A percentile compares a stretch with the other conserved stretches of the same genome.
phyloP scores from a whole-genome alignment of 2,329 filamentous ascomycete species.

The Colletotrichum orchidophilum region DNA sequence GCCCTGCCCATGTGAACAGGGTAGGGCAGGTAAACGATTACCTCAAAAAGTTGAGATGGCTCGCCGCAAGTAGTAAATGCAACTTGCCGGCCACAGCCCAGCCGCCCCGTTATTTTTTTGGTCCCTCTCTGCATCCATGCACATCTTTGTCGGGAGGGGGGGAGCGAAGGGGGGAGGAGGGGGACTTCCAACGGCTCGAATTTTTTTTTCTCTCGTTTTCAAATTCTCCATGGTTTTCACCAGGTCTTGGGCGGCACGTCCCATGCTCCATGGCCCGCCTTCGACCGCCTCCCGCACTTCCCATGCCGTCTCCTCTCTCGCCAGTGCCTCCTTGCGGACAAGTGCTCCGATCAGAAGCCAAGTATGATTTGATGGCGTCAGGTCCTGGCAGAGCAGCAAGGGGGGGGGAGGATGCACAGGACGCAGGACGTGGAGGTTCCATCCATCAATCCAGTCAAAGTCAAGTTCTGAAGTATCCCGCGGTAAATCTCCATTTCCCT shows the following conservation, averaged over 20 bases:
- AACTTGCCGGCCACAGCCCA: conserved; percentile 20
- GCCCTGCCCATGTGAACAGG: conserved; percentile 9
- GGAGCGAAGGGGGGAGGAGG: too few species aligned
- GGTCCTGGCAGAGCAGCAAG: conserved; percentile 8
- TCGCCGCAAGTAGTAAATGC: neutral
- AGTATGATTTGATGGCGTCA: conserved; percentile 24
- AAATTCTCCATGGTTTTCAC: conserved; percentile 17
- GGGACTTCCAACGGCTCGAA: conserved; percentile 1
- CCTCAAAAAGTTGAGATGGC: conserved; percentile 9
- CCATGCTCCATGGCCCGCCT: neutral
- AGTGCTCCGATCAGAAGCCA: conserved; percentile 10
- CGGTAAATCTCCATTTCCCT: neutral
- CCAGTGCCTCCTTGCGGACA: conserved; percentile 8
- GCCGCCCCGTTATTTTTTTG: conserved; percentile 13
- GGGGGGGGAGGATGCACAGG: neutral
- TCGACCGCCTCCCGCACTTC: conserved; percentile 9
- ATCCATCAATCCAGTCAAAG: conserved; percentile 1
- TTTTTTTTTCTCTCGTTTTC: neutral
- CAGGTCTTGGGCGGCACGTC: neutral
- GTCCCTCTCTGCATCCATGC: conserved; percentile 2
- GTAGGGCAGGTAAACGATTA: conserved; percentile 5
- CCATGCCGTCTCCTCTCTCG: neutral
- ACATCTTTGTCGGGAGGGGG: neutral
- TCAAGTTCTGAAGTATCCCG: neutral
- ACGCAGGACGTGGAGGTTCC: neutral